Evolutionary conservation across 805 yeast species (phyloP), one percentile per base, ranked within the genome.

Genomic region (Wickerhamomyces hampshirensis): DNA sequence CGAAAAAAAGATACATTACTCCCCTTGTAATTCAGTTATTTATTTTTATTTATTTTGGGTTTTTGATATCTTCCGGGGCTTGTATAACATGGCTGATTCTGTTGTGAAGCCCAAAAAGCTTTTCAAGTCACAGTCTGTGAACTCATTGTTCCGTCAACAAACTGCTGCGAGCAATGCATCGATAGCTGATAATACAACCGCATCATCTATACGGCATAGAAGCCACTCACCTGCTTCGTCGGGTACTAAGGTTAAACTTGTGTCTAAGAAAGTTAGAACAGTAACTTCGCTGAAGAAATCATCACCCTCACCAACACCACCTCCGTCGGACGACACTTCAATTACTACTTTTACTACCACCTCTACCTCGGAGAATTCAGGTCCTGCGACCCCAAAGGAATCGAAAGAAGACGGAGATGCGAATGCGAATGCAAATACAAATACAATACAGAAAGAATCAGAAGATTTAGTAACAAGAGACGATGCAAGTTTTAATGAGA

Each of bases 111-210:
- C 56, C 4, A 53, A 51, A 40, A 51, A 50, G 30, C 52, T 50
- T 39, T 53, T 53, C 46, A 53, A 53, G 39, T 53, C 58, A 8
- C 55, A 53, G 38, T 50, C 55, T 2, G 58, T 53, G 18, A 53
- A 53, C 40, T 47, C 40, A 24, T 28, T 53, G 38, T 53, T 53
- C 40, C 38, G 56, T 33, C 53, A 48, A 21, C 50, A 50, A 31
- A 35, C 41, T 4, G 15, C 46, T 5, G 12, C 35, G 11, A 33
- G 12, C 13, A 35, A 30, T 27, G 21, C 34, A 10, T 31, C 26
- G 12, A 19, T 17, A 14, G 14, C 18, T 2, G 27, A 33, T 12
- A 31, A 28, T 12, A 33, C 8, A 6, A 26, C n/a, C 7, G n/a
- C 28, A 6, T 12, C 28, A 8, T 26, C 28, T 8, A 26, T 26